Evolutionary conservation across 805 yeast genomes (phyloP).

Genomic region (Suhomyces canberraensis): DNA sequence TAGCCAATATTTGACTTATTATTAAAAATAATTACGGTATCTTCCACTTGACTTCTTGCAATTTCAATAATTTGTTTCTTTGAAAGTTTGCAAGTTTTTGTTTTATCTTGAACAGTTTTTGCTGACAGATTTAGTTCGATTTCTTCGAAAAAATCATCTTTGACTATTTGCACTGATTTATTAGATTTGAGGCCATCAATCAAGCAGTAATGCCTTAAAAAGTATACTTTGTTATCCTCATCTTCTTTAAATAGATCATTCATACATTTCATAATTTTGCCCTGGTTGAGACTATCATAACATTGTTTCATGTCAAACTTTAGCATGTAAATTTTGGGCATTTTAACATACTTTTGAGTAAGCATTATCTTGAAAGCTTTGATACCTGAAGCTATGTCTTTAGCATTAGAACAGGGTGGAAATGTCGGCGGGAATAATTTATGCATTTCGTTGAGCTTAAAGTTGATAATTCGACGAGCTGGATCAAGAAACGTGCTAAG

Average conservation of each 20-base stretch:
- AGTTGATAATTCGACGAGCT: constrained; percentile 30
- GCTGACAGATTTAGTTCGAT: too few species aligned
- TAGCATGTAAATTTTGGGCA: constrained; percentile 46
- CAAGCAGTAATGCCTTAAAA: too few species aligned
- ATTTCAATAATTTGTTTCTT: constrained; percentile 45
- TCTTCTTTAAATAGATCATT: constrained; percentile 25
- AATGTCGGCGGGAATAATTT: constrained; percentile 8
- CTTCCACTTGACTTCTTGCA: constrained; percentile 51
- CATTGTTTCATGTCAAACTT: constrained; percentile 78
- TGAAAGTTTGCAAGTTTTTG: constrained; percentile 32
- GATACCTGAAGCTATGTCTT: constrained; percentile 43
- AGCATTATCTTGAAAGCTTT: constrained; percentile 31
- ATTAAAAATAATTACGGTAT: constrained; percentile 43
- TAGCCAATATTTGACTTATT: constrained; percentile 28
- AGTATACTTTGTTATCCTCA: constrained; percentile 15
- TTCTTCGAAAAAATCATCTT: too few species aligned
- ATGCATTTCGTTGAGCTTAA: constrained; percentile 11
- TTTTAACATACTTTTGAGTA: constrained; percentile 3
- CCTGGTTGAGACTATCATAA: constrained; percentile 66
- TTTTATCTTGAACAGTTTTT: constrained; percentile 21
- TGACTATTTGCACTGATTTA: too few species aligned
- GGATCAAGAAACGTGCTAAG: constrained; percentile 43
- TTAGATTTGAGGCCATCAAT: too few species aligned
- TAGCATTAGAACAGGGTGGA: constrained; percentile 39
- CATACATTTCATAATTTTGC: constrained; percentile 34